Base-by-base conservation (phyloP, 345 rosid species). In the Kandelia obovata region DNA sequence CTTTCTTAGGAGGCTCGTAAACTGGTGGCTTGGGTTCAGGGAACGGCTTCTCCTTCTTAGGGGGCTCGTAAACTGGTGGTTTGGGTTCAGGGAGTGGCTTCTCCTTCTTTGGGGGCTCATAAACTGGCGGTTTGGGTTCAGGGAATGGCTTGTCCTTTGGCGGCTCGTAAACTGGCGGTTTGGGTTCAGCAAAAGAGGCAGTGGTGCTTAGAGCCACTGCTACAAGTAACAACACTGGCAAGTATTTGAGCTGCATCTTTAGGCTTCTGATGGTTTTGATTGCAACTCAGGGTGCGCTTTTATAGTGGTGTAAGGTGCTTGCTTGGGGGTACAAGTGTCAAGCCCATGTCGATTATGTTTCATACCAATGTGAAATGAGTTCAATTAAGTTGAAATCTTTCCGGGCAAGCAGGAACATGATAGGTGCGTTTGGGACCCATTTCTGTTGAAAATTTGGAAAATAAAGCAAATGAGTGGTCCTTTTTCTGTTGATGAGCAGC, bases 191-290 rank as follows among this genome's bases (percentile, higher is more conserved):
- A 47, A 34, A 5, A 34, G 60, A 21, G 8, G 73, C 61, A 35
- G 67, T 62, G 53, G 66, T 59, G 57, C 31, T 32, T 8, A 70
- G 25, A 25, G 46, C 63, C 64, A 53, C 61, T 59, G 53, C 61
- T 25, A 53, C 67, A 5, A 70, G 34, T 51, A 70, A 26, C 23
- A 62, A 52, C 52, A 37, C 37, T 23, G 34, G 59, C 51, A 61
- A 52, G 61, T 23, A 53, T 17, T 53, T 37, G 28, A 55, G 58
- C 58, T 55, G 28, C 58, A 55, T 53, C 27, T 53, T 53, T 53
- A 21, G 23, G 58, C 27, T 53, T 53, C 21, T 53, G 27, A 53
- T 53, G 58, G 5, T 53, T 53, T 53, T 25, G 27, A 21, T 53
- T 21, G 58, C 4, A 21, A 23, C 9, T 7, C 13, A 23, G 25